phyloP scores from a whole-genome alignment of 345 rosid species.

The Bruguiera gymnorhiza region DNA sequence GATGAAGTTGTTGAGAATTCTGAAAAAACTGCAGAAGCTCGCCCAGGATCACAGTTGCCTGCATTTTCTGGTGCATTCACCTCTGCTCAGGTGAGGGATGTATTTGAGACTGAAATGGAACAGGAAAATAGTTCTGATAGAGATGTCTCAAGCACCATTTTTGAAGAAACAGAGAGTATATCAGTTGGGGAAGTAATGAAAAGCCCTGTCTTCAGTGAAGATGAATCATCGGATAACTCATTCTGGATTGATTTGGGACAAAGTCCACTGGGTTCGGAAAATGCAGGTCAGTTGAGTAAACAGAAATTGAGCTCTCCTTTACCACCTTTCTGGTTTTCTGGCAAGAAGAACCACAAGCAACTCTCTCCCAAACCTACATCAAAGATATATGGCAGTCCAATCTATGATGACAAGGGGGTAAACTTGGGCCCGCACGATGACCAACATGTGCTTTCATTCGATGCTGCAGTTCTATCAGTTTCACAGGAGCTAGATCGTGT shows the following conservation, averaged over 20 bases:
- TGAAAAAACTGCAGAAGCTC: conserved; percentile 53
- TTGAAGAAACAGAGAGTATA: conserved; percentile 88
- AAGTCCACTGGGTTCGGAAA: conserved; percentile 77
- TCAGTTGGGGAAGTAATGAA: conserved; percentile 96
- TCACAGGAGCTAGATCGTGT: conserved; percentile 66
- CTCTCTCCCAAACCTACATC: conserved; percentile 62
- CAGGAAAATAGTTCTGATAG: conserved; percentile 77
- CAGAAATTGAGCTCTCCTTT: conserved; percentile 57
- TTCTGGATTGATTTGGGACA: conserved; percentile 97
- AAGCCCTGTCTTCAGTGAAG: conserved; percentile 96
- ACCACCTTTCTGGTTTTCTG: conserved; percentile 67
- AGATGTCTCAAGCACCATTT: conserved; percentile 83
- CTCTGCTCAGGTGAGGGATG: conserved; percentile 90
- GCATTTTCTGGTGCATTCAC: conserved; percentile 94
- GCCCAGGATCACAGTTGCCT: conserved; percentile 62
- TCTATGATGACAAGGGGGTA: conserved; percentile 53
- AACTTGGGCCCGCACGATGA: conserved; percentile 42
- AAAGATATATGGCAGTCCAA: conserved; percentile 63
- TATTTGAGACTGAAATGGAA: conserved; percentile 81
- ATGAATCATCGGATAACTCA: conserved; percentile 84
- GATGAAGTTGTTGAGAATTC: conserved; percentile 54
- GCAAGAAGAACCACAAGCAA: conserved; percentile 58
- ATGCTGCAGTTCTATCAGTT: conserved; percentile 90
- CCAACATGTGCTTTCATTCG: conserved; percentile 70
- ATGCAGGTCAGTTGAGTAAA: conserved; percentile 48